Conservation (phyloP, 2,329 filamentous ascomycete species). For the Nigrograna mackinnonii region DNA sequence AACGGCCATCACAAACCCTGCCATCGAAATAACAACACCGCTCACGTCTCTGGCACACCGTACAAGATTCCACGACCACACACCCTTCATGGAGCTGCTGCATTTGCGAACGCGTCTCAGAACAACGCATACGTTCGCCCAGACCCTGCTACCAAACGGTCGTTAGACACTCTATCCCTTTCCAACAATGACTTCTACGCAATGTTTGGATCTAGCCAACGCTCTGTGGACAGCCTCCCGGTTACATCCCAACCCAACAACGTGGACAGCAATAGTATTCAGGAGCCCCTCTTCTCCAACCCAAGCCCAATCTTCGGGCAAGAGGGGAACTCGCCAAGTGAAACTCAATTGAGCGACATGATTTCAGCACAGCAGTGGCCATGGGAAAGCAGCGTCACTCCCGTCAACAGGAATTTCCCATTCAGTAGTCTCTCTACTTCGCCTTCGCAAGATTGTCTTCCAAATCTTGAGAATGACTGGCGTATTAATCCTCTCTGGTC, state of each 20-base stretch:
- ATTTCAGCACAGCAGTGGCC: slow-evolving; percentile 37
- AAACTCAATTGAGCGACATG: slow-evolving; percentile 35
- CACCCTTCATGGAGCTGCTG: slow-evolving; percentile 35
- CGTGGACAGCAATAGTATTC: slow-evolving; percentile 30
- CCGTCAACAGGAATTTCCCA: slow-evolving; percentile 31
- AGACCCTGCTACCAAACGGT: slow-evolving; percentile 27
- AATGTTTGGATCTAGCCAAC: slow-evolving; percentile 37
- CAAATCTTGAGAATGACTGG: slow-evolving; percentile 39
- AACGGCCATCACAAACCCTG: slow-evolving; percentile 68
- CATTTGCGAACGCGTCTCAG: slow-evolving; percentile 30
- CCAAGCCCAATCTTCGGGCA: slow-evolving; percentile 27
- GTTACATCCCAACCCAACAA: slow-evolving; percentile 28
- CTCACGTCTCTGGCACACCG: slow-evolving; percentile 64
- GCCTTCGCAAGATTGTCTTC: slow-evolving; percentile 40
- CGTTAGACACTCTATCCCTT: slow-evolving; percentile 39
- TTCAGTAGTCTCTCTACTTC: slow-evolving; percentile 42
- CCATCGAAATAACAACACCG: slow-evolving; percentile 67
- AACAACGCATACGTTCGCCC: slow-evolving; percentile 24
- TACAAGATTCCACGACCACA: slow-evolving; percentile 62
- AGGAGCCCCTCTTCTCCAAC: slow-evolving; percentile 30
- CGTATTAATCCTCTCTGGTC: slow-evolving; percentile 41
- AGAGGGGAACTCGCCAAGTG: slow-evolving; percentile 34
- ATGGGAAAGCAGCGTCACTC: slow-evolving; percentile 29
- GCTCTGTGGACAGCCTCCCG: slow-evolving; percentile 26
- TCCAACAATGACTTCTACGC: slow-evolving; percentile 41